Conservation (phyloP, 2,329 filamentous ascomycete species). For the Trichophyton schoenleinii region DNA sequence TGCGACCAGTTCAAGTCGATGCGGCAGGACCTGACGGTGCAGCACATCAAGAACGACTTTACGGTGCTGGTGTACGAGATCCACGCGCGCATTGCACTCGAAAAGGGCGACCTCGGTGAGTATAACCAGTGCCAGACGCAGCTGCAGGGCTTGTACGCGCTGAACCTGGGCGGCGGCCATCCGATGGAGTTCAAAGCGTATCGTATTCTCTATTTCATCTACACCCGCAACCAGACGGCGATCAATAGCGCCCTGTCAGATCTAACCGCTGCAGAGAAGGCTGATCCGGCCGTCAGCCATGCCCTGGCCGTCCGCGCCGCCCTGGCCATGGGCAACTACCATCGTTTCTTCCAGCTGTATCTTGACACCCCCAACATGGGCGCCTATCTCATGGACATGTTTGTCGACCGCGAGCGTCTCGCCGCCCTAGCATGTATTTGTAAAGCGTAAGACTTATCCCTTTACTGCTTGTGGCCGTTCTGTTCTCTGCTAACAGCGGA, state of each 20-base stretch:
- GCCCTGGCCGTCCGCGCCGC: conserved; percentile 84
- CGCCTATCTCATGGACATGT: conserved; percentile 98
- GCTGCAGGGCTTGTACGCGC: conserved; percentile 77
- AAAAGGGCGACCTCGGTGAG: conserved; percentile 99
- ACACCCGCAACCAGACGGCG: conserved; percentile 94
- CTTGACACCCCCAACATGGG: conserved; percentile 93
- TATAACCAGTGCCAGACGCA: conserved; percentile 99
- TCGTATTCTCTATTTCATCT: conserved; percentile 98
- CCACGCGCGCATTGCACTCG: conserved; percentile 90
- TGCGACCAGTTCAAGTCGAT: conserved; percentile 99
- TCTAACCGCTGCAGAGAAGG: conserved; percentile 96
- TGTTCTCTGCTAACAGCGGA: conserved; percentile 34
- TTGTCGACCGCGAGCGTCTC: conserved; percentile 84
- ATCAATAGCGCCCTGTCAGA: conserved; percentile 97
- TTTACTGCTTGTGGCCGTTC: background rate
- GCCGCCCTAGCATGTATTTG: conserved; percentile 83
- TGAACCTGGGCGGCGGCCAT: conserved; percentile 76
- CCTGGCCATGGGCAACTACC: conserved; percentile 86
- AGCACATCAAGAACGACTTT: conserved; percentile 92
- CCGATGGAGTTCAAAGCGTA: conserved; percentile 96
- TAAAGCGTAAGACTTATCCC: conserved; percentile 65
- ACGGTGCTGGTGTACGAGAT: conserved; percentile 95
- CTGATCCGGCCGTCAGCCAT: conserved; percentile 72
- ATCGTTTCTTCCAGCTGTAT: conserved; percentile 95
- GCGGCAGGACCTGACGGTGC: conserved; percentile 93